Evolutionary conservation across 1,284 basidiomycete genomes (phyloP), one percentile per base, ranked within the genome.

Genomic region (Nidula niveotomentosa): DNA sequence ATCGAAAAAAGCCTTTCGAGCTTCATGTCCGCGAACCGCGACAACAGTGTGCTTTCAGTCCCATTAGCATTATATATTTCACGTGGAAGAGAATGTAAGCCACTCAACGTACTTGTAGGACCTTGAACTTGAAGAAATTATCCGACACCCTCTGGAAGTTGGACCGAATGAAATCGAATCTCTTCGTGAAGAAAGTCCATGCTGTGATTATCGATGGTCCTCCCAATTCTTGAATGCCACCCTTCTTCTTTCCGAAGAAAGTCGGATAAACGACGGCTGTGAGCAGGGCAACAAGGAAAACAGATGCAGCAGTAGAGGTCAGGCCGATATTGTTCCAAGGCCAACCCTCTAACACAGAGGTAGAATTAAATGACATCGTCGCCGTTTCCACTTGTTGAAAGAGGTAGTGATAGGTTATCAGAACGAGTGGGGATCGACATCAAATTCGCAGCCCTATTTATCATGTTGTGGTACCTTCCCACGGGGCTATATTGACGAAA

Each of bases 1-100:
- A 36, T 65, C 62, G 52, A 72, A 72, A 56, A 73, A 74, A 1
- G 56, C 53, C 48, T 68, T 67, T 3, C 72, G 64, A 13, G 63
- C 64, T 35, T 68, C 63, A 15, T 69, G 66, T 0, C 73, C 73
- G 5, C 59, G 57, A 35, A 75, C 44, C 1, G 68, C 71, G 6
- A 71, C 63, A 0, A 61, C 58, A 33, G 50, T 53, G 49, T 63
- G 57, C 60, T 63, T 49, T 13, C 36, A 17, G 33, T 8, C 2
- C 49, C 13, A 8, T 10, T 47, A 47, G 13, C 18, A n/a, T n/a
- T 0, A 2, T 7, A 2, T 10, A 5, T 10, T 15, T 23, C 10
- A 47, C 2, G 5, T 47, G 37, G 2, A 12, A 12, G 37, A 15
- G 37, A 41, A 47, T 15, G 1, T 23, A 23, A 23, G 5, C 23